Evolutionary conservation across 2,329 filamentous ascomycete genomes (phyloP).

Genomic region (Reticulascus tulasneorum): DNA sequence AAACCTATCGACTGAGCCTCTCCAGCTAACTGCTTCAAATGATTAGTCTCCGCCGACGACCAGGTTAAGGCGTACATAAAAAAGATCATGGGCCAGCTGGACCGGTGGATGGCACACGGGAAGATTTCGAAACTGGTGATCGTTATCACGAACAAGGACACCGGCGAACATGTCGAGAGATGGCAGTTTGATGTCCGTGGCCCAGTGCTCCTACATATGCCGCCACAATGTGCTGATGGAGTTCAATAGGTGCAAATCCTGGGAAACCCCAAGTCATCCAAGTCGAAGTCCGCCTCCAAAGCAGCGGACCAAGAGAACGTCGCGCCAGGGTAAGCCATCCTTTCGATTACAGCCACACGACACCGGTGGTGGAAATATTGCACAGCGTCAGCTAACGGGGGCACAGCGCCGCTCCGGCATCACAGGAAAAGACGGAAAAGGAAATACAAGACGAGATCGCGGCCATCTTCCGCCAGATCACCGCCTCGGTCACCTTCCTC

Average conservation of each 20-base stretch:
- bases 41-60: conserved; percentile 90
- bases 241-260: conserved; percentile 34
- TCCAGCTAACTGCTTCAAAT: no score
- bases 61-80: conserved; percentile 99
- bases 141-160: conserved; percentile 95
- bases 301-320: conserved; percentile 68
- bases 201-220: background rate
- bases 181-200: conserved; percentile 89
- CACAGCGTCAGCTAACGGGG: no score
- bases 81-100: conserved; percentile 97
- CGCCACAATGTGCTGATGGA: background rate
- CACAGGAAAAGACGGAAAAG: conserved; percentile 78
- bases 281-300: conserved; percentile 45
- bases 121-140: conserved; percentile 98
- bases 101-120: conserved; percentile 94
- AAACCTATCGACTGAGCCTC: background rate
- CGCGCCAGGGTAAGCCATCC: conserved; percentile 41
- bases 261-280: conserved; percentile 30
- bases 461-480: conserved; percentile 96
- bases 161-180: conserved; percentile 89
- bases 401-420: conserved; percentile 19
- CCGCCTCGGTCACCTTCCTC: conserved; percentile 92
- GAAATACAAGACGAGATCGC: conserved; percentile 97
- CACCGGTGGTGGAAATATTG: conserved; percentile 19
- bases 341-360: background rate